Percentiles rank a stretch among this genome's conserved stretches.
These are phyloP conservation scores for Aureobasidium sp. DNA, from an alignment of 2,329 filamentous ascomycete genomes.

Conservation along the genomic window DNA sequence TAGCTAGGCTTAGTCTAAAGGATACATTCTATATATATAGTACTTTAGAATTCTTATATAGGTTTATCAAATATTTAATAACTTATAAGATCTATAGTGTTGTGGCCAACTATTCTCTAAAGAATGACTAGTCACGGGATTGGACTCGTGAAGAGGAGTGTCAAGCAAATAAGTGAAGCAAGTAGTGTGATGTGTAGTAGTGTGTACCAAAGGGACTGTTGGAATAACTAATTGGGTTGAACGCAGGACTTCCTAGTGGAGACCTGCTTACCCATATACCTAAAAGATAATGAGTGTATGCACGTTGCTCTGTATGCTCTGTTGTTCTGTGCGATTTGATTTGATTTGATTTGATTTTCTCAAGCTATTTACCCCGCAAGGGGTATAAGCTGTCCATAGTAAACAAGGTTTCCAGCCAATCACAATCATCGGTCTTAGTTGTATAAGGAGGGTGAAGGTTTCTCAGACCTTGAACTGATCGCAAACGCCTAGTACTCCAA, in stretches of 20 bases:
- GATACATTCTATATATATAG: too few relatives aligned
- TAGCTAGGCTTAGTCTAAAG: too few relatives aligned
- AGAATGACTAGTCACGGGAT: not conserved
- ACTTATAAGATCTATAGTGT: too few relatives aligned
- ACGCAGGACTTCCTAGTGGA: not conserved
- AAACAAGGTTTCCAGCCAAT: not conserved
- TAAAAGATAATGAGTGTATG: too few relatives aligned
- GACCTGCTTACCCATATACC: not conserved
- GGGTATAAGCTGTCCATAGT: conserved; percentile 1
- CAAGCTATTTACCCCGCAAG: conserved; percentile 1
- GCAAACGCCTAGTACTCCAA: not conserved
- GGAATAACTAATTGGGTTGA: not conserved
- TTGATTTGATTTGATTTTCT: conserved; percentile 6
- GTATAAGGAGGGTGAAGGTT: conserved; percentile 6
- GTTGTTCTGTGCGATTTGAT: too few relatives aligned
- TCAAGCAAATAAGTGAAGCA: not conserved
- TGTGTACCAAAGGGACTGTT: not conserved
- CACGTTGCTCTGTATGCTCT: too few relatives aligned
- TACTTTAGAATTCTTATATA: too few relatives aligned
- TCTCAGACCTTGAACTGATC: conserved; percentile 6
- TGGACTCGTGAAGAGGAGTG: not conserved
- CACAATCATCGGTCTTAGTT: conserved; percentile 2
- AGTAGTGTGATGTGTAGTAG: not conserved
- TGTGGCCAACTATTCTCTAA: not conserved
- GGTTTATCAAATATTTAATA: too few relatives aligned